phyloP scores from a whole-genome alignment of 2,329 filamentous ascomycete genomes.

The Cadophora luteo-olivacea region DNA sequence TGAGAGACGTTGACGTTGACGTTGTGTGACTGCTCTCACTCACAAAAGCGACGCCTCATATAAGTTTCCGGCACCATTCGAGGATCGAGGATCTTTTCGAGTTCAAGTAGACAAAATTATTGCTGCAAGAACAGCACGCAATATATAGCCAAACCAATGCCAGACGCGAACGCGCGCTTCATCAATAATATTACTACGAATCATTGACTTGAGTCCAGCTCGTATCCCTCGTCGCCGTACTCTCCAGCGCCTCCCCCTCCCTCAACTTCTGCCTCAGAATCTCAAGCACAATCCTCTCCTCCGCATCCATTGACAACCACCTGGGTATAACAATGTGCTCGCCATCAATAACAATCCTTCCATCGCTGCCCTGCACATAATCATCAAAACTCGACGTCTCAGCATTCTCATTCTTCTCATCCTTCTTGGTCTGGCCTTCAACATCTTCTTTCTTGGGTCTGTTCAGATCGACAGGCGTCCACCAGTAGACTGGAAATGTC shows the following conservation, averaged over 20 bases:
- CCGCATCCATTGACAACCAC: constrained; percentile 34
- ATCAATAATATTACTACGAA: neutral
- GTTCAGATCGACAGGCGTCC: constrained; percentile 50
- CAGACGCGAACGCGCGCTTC: too few species aligned
- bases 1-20: too few species aligned
- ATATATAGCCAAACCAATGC: neutral
- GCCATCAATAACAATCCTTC: constrained; percentile 28
- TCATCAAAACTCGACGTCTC: constrained; percentile 11
- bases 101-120: neutral
- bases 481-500: constrained; percentile 75
- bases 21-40: too few species aligned
- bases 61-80: too few species aligned
- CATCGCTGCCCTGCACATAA: neutral
- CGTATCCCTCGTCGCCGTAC: constrained; percentile 10
- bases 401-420: neutral
- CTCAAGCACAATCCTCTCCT: constrained; percentile 36
- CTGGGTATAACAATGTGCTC: constrained; percentile 31
- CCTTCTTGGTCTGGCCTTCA: constrained; percentile 11
- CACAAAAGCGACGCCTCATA: too few species aligned
- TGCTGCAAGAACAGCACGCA: neutral
- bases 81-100: too few species aligned
- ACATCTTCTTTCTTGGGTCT: neutral
- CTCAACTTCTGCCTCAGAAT: constrained; percentile 30
- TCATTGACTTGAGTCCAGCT: neutral
- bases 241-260: constrained; percentile 13